Base-by-base conservation (phyloP, 345 rosid genomes). In the Lumnitzera racemosa region DNA sequence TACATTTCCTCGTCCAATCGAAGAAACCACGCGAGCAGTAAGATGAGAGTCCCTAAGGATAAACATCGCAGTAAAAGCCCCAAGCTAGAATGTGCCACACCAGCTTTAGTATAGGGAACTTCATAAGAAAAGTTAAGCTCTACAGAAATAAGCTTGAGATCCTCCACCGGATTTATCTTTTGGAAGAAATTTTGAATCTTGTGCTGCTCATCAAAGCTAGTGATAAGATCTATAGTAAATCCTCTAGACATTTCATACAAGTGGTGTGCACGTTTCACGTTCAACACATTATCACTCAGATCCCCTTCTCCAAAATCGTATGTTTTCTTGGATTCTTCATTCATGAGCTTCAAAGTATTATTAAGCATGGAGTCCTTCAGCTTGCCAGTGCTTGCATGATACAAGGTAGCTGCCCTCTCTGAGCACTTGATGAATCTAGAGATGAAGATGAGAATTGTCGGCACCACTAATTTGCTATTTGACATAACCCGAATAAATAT, bases 11-110 rank as follows among this genome's bases (percentile, higher is more conserved):
- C 69, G n/a, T 63, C 63, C 15, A 8, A 25, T 61, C 69, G 80
- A 66, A 55, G 47, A 64, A 79, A 83, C 25, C 76, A 5, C 0
- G 20, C 41, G 49, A 83, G 71, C 1, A 87, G 68, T 6, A 70
- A 53, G 25, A 76, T 56, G 46, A 80, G 70, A 1, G 70, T 66
- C 12, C 61, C 56, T 17, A 64, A 70, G 13, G 82, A 71, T 15
- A 61, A 5, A 13, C 49, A 15, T 5, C 66, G 61, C 24, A 56
- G 49, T n/a, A 49, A 2, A 17, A 36, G 36, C 12, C 56, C 72
- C 25, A 2, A 29, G 1, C 5, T 25, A 41, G 55, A 55, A 23
- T 55, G 51, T 20, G 56, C 46, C 53, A 61, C 56, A 12, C 31
- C 46, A 11, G 41, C 55, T 27, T 61, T 56, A 12, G 66, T 61